A percentile compares a stretch with the other conserved stretches of the same genome.
Evolutionary conservation across 2,329 filamentous ascomycete species (phyloP).

Genomic region (Aspergillus awamori): DNA sequence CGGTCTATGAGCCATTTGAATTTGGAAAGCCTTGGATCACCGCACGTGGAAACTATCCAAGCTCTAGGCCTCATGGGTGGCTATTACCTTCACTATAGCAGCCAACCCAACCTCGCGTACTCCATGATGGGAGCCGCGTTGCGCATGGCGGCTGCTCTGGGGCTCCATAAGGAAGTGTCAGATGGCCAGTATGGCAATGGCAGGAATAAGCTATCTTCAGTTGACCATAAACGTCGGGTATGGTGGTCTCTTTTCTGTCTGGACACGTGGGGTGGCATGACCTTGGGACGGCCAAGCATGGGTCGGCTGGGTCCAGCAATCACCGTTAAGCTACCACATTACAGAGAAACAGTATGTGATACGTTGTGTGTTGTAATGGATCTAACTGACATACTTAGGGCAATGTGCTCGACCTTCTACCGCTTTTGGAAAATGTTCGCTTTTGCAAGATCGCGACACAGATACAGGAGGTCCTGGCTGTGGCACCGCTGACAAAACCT

Average conservation of each 20-base stretch:
- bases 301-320: constrained; percentile 69
- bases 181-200: constrained; percentile 48
- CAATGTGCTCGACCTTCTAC: constrained; percentile 68
- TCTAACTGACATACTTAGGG: constrained; percentile 39
- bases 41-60: constrained; percentile 73
- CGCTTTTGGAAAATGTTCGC: constrained; percentile 73
- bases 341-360: constrained; percentile 40
- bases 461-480: constrained; percentile 74
- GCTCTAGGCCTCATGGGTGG: constrained; percentile 72
- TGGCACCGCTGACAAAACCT: constrained; percentile 66
- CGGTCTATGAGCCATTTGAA: constrained; percentile 68
- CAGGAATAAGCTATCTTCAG: constrained; percentile 53
- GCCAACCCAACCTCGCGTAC: constrained; percentile 76
- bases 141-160: constrained; percentile 73
- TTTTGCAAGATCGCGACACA: constrained; percentile 79
- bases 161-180: constrained; percentile 67
- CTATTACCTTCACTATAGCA: constrained; percentile 77
- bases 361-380: no score
- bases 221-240: constrained; percentile 66
- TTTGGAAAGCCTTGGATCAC: constrained; percentile 69
- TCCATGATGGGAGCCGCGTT: constrained; percentile 71
- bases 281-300: constrained; percentile 70
- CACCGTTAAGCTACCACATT: constrained; percentile 65
- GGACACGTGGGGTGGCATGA: constrained; percentile 73
- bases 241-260: constrained; percentile 78